Conservation (phyloP, 2,329 filamentous ascomycete genomes). For the Trichoderma guizhouense region DNA sequence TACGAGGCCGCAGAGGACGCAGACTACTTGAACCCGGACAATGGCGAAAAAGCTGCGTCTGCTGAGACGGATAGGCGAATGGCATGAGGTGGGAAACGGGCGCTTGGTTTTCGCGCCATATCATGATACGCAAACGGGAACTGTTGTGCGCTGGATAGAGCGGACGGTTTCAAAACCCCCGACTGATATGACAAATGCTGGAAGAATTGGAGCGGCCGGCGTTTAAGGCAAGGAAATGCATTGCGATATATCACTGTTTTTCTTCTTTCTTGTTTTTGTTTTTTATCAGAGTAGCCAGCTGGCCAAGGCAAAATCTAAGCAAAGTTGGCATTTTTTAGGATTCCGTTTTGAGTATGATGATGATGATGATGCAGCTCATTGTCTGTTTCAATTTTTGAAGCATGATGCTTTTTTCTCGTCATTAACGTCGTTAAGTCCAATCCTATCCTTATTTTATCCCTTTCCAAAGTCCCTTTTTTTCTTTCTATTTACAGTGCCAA, state of each 20-base stretch:
- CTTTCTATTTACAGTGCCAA: slow-evolving; percentile 39
- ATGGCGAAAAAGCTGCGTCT: slow-evolving; percentile 50
- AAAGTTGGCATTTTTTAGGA: not conserved
- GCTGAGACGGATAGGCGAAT: slow-evolving; percentile 53
- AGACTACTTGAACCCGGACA: slow-evolving; percentile 79
- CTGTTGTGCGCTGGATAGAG: not conserved
- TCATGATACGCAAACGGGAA: not conserved
- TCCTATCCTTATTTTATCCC: not conserved
- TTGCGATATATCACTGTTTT: not conserved
- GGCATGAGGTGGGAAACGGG: slow-evolving; percentile 27
- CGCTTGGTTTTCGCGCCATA: not conserved
- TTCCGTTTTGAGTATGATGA: not conserved
- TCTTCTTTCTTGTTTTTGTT: not conserved
- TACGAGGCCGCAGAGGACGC: slow-evolving; percentile 93
- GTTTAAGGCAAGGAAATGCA: slow-evolving; percentile 9
- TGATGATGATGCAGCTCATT: no score
- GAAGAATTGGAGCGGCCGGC: slow-evolving; percentile 7
- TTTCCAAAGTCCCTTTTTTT: not conserved
- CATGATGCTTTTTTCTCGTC: not conserved
- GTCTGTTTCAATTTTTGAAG: no score
- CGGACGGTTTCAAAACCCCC: not conserved
- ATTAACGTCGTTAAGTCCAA: not conserved
- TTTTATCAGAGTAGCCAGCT: not conserved
- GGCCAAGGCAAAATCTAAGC: not conserved
- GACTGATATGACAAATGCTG: not conserved